phyloP scores from a whole-genome alignment of 2,329 filamentous ascomycete genomes.

The Gnomoniopsis sp. region DNA sequence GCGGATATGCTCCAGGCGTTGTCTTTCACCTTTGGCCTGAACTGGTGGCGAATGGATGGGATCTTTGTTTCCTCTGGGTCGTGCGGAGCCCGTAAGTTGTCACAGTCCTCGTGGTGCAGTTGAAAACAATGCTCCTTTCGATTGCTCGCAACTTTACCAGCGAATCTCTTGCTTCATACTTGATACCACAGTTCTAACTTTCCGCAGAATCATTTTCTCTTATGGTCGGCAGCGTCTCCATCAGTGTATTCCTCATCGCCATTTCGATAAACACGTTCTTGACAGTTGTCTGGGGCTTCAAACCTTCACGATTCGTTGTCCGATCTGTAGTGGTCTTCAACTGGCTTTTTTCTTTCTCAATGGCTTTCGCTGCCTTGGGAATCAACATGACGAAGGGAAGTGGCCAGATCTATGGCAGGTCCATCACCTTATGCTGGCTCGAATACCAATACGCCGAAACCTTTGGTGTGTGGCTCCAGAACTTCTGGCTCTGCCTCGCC shows the following conservation, averaged over 20 bases:
- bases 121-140: not conserved
- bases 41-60: slow-evolving; percentile 52
- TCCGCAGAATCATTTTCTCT: slow-evolving; percentile 62
- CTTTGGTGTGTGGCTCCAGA: slow-evolving; percentile 1
- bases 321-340: slow-evolving; percentile 42
- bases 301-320: slow-evolving; percentile 47
- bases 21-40: slow-evolving; percentile 60
- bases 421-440: not conserved
- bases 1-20: slow-evolving; percentile 65
- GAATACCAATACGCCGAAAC: not conserved
- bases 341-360: slow-evolving; percentile 59
- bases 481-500: slow-evolving; percentile 58
- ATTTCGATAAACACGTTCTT: slow-evolving; percentile 67
- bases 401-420: slow-evolving; percentile 8
- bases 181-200: not conserved
- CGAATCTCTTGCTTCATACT: not conserved
- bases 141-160: not conserved
- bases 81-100: slow-evolving; percentile 41
- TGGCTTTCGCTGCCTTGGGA: slow-evolving; percentile 48
- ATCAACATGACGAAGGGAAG: slow-evolving; percentile 31
- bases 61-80: slow-evolving; percentile 51
- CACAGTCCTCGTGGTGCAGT: not conserved
- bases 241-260: slow-evolving; percentile 62
- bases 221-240: slow-evolving; percentile 62
- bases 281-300: slow-evolving; percentile 54